Evolutionary conservation across 495 filamentous ascomycete genomes (phyloP).

Genomic region (Xylaria curta): DNA sequence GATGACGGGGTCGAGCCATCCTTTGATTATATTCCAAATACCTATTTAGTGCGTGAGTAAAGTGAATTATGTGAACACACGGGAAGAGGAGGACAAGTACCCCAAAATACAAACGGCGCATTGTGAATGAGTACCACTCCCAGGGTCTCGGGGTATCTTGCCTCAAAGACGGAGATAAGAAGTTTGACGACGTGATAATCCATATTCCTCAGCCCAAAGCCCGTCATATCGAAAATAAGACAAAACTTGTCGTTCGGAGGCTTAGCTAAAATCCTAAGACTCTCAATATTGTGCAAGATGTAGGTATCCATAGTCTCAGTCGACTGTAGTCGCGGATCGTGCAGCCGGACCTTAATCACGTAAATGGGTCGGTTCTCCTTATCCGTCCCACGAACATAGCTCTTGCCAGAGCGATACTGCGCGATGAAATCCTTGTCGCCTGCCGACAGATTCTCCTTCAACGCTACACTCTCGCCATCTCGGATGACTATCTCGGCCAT

Average conservation of each 20-base stretch:
- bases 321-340: slow-evolving; percentile 19
- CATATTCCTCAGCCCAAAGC: slow-evolving; percentile 25
- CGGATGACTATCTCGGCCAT: slow-evolving; percentile 11
- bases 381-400: slow-evolving; percentile 13
- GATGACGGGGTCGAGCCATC: slow-evolving; percentile 27
- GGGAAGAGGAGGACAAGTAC: background rate
- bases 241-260: slow-evolving; percentile 19
- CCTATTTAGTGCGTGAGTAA: background rate
- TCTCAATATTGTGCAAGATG: slow-evolving; percentile 26
- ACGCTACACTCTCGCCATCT: background rate
- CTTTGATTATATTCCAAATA: slow-evolving; percentile 27
- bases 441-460: slow-evolving; percentile 14
- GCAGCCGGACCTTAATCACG: slow-evolving; percentile 4
- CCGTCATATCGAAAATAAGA: slow-evolving; percentile 27
- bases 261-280: background rate
- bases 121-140: slow-evolving; percentile 23
- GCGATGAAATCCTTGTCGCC: slow-evolving; percentile 23
- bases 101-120: slow-evolving; percentile 29
- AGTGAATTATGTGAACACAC: background rate
- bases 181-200: slow-evolving; percentile 24
- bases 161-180: slow-evolving; percentile 25
- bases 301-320: slow-evolving; percentile 18
- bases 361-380: slow-evolving; percentile 8
- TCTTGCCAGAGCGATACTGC: slow-evolving; percentile 29
- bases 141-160: slow-evolving; percentile 27